phyloP scores from a whole-genome alignment of 139 green algal species.

The Trebouxia sp. region DNA sequence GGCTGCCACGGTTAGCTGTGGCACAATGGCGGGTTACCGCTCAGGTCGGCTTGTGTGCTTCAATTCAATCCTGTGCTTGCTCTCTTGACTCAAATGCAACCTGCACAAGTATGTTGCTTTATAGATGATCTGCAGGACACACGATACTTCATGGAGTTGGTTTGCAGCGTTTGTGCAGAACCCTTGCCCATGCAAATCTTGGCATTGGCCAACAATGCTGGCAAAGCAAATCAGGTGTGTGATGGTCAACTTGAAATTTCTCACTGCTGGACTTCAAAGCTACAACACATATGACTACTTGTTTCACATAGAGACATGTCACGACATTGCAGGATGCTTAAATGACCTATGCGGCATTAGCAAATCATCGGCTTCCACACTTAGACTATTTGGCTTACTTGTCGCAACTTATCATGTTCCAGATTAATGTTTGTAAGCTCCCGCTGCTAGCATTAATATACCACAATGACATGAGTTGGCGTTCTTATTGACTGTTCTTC shows the following conservation, averaged over 20 bases:
- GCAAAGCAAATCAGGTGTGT: slow-evolving; percentile 25
- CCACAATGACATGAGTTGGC: slow-evolving; percentile 2
- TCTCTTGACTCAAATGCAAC: not conserved
- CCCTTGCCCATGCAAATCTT: slow-evolving; percentile 20
- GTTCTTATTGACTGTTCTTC: slow-evolving; percentile 24
- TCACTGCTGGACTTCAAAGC: too few species aligned
- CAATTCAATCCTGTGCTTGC: slow-evolving; percentile 19
- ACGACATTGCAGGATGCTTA: slow-evolving; percentile 23
- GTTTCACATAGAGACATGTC: too few species aligned
- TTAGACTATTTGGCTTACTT: slow-evolving; percentile 26
- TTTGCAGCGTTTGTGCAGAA: not conserved
- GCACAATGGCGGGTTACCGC: not conserved
- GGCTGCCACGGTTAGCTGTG: slow-evolving; percentile 4
- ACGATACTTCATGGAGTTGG: slow-evolving; percentile 27
- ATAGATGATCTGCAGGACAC: slow-evolving; percentile 24
- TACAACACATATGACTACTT: not conserved
- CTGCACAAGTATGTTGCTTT: not conserved
- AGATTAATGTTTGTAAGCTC: slow-evolving; percentile 29
- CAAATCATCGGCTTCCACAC: slow-evolving; percentile 20
- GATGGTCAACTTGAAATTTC: not conserved
- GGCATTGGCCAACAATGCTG: slow-evolving; percentile 20
- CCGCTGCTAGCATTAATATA: slow-evolving; percentile 23
- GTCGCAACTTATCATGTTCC: slow-evolving; percentile 19
- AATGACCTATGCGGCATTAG: slow-evolving; percentile 28
- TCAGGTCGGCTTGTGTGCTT: slow-evolving; percentile 26